Conservation (phyloP, 2,329 filamentous ascomycete species). For the Penicillium sp. region DNA sequence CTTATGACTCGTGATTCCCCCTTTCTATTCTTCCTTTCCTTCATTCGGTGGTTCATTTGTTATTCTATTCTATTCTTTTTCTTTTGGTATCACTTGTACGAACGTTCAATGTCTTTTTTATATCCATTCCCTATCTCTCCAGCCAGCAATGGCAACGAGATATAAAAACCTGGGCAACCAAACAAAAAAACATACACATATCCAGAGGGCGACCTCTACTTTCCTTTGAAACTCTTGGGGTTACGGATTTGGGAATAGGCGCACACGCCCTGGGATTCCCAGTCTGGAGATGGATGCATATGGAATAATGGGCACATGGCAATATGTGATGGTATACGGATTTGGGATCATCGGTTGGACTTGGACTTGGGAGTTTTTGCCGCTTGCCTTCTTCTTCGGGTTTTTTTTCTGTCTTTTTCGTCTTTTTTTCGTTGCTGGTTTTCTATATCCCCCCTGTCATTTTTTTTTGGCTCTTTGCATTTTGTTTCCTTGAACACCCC, state of each 20-base stretch:
- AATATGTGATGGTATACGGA: slow-evolving; percentile 12
- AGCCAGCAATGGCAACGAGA: not conserved
- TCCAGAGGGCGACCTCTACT: slow-evolving; percentile 28
- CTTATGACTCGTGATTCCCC: slow-evolving; percentile 9
- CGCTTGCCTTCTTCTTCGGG: slow-evolving; percentile 5
- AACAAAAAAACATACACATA: slow-evolving; percentile 20
- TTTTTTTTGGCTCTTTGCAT: slow-evolving; percentile 13
- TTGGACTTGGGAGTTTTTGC: slow-evolving; percentile 10
- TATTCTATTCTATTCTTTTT: not conserved
- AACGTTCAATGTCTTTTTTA: not conserved
- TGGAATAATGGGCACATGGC: slow-evolving; percentile 12
- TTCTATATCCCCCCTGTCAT: slow-evolving; percentile 20
- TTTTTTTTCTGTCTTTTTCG: slow-evolving; percentile 1
- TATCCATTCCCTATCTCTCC: not conserved
- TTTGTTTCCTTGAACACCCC: slow-evolving; percentile 14
- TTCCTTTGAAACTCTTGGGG: slow-evolving; percentile 15
- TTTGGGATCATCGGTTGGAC: slow-evolving; percentile 6
- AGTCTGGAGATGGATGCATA: slow-evolving; percentile 8
- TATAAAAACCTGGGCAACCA: slow-evolving; percentile 7
- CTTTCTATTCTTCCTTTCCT: slow-evolving; percentile 6
- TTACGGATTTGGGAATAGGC: slow-evolving; percentile 14
- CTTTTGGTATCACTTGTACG: not conserved
- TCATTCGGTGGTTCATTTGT: not conserved
- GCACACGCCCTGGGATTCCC: slow-evolving; percentile 6
- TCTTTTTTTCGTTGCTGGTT: slow-evolving; percentile 12